Evolutionary conservation across 1,284 basidiomycete genomes (phyloP).

Genomic region (Albatrellus sp.): DNA sequence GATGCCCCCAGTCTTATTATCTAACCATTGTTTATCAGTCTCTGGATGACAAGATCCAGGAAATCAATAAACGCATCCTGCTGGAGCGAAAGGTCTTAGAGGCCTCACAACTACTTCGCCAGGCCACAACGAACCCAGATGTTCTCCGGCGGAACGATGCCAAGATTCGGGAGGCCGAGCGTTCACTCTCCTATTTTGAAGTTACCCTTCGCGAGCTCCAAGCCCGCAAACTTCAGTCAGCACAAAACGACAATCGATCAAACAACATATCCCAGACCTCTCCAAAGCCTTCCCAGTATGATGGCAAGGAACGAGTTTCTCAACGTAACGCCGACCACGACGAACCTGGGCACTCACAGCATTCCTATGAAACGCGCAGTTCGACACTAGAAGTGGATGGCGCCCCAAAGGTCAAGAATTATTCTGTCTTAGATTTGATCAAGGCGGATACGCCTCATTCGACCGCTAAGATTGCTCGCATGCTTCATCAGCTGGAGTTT

Average conservation of each 20-base stretch:
- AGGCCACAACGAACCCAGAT: constrained; percentile 80
- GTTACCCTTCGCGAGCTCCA: constrained; percentile 77
- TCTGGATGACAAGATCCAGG: constrained; percentile 84
- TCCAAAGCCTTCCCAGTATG: constrained; percentile 13
- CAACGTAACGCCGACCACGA: constrained; percentile 30
- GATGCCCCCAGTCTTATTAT: not conserved
- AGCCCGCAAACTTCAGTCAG: constrained; percentile 61
- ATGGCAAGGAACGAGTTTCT: constrained; percentile 20
- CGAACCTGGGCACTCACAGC: constrained; percentile 19
- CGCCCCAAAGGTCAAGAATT: constrained; percentile 44
- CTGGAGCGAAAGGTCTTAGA: constrained; percentile 90
- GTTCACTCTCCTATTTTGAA: constrained; percentile 81
- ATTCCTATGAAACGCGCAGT: constrained; percentile 28
- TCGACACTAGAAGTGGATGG: constrained; percentile 25
- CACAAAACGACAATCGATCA: too few relatives aligned
- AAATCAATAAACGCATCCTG: constrained; percentile 82
- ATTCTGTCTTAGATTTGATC: constrained; percentile 82
- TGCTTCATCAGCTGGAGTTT: constrained; percentile 99
- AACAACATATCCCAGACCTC: constrained; percentile 16
- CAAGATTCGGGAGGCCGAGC: constrained; percentile 76
- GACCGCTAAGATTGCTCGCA: constrained; percentile 91
- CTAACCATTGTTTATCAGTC: constrained; percentile 17
- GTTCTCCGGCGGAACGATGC: constrained; percentile 73
- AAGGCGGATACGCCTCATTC: constrained; percentile 97
- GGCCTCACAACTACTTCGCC: constrained; percentile 68